Percentiles rank a stretch among this genome's conserved stretches.
Evolutionary conservation across 768 basidiomycete species (phyloP).

Genomic region (Boletus fagicola): DNA sequence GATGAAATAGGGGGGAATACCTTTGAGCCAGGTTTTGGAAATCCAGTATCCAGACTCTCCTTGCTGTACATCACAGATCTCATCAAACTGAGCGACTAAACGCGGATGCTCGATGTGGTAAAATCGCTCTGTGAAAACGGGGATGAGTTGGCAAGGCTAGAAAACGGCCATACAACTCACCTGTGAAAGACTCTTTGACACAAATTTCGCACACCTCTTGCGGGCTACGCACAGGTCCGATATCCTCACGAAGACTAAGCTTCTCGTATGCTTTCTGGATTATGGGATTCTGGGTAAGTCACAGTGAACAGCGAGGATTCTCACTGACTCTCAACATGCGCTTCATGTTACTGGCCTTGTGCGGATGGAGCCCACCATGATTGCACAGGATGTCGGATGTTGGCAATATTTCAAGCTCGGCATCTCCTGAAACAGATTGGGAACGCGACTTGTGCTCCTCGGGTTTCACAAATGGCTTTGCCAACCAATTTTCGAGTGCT

Average conservation of each 20-base stretch:
- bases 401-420: conserved; percentile 23
- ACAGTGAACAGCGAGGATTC: neutral
- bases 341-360: conserved; percentile 62
- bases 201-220: conserved; percentile 62
- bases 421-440: conserved; percentile 16
- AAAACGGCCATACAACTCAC: conserved; percentile 34
- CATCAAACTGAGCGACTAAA: conserved; percentile 58
- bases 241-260: conserved; percentile 39
- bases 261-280: conserved; percentile 27
- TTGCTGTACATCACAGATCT: conserved; percentile 42
- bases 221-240: conserved; percentile 48
- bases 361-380: conserved; percentile 63
- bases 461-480: conserved; percentile 32
- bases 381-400: conserved; percentile 55
- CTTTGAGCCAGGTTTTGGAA: conserved; percentile 78
- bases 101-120: conserved; percentile 70
- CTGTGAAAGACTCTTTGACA: conserved; percentile 54
- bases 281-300: neutral
- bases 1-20: conserved; percentile 35
- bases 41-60: conserved; percentile 61
- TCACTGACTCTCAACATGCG: conserved; percentile 53
- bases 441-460: conserved; percentile 22
- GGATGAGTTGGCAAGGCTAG: neutral
- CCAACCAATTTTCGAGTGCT: conserved; percentile 62
- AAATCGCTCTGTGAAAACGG: conserved; percentile 50